phyloP scores from a whole-genome alignment of 352 stramenopile genomes.

The Phytopythium sindhum region DNA sequence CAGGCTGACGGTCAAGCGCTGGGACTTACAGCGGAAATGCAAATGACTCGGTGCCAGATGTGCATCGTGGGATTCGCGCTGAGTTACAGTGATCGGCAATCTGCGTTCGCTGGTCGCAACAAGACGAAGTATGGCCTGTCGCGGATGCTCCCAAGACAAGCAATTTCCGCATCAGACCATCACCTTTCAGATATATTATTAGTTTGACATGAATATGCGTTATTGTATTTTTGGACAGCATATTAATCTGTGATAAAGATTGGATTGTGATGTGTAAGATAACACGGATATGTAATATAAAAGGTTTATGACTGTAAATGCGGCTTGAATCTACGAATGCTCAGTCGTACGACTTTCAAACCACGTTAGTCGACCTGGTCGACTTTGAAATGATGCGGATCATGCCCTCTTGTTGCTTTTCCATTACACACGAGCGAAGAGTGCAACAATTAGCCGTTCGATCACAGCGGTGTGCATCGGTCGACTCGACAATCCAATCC shows the following conservation, averaged over 20 bases:
- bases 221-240: too few relatives aligned
- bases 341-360: too few relatives aligned
- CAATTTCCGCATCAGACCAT: too few relatives aligned
- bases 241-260: too few relatives aligned
- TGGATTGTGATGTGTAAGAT: too few relatives aligned
- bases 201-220: too few relatives aligned
- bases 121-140: not conserved
- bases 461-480: not conserved
- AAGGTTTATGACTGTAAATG: too few relatives aligned
- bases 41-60: not conserved
- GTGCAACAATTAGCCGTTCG: not conserved
- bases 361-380: not conserved
- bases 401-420: not conserved
- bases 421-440: not conserved
- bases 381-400: not conserved
- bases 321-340: too few relatives aligned
- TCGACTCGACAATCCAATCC: not conserved
- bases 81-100: not conserved
- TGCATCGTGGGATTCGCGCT: not conserved
- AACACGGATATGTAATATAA: too few relatives aligned
- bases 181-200: too few relatives aligned
- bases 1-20: too few relatives aligned
- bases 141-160: too few relatives aligned
- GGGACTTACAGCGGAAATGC: not conserved
- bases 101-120: not conserved